Evolutionary conservation across 192 early-diverging fungal genomes (phyloP).

Genomic region (Rhizoclosmatium sp.): DNA sequence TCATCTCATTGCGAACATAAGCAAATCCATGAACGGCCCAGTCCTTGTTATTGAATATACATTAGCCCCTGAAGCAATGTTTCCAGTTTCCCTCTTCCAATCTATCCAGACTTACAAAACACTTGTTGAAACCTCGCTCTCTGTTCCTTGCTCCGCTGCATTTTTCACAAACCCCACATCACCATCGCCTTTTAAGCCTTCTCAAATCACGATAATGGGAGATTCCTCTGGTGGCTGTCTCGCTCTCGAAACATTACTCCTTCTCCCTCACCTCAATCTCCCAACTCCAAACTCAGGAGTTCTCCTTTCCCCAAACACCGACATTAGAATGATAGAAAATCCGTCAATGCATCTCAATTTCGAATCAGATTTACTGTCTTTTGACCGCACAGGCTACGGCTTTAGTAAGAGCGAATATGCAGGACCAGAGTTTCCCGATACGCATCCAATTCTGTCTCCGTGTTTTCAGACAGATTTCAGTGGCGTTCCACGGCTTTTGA

Average conservation of each 20-base stretch:
- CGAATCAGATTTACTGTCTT: constrained; percentile 41
- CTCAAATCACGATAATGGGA: constrained; percentile 27
- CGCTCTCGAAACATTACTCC: constrained; percentile 47
- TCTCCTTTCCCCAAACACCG: constrained; percentile 56
- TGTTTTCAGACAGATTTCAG: constrained; percentile 26
- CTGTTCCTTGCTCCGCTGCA: not conserved
- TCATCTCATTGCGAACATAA: constrained; percentile 34
- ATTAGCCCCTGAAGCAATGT: constrained; percentile 40
- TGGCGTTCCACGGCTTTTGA: constrained; percentile 44
- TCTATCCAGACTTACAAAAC: constrained; percentile 37
- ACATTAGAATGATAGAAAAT: constrained; percentile 1
- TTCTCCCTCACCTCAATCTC: constrained; percentile 55
- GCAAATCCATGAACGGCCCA: not conserved
- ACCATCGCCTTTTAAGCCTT: not conserved
- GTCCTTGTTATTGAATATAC: constrained; percentile 53
- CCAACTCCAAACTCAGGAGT: constrained; percentile 62
- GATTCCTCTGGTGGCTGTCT: constrained; percentile 42
- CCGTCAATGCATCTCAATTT: constrained; percentile 36
- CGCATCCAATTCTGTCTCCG: constrained; percentile 43
- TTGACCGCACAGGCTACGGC: constrained; percentile 38
- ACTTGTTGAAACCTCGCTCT: constrained; percentile 19
- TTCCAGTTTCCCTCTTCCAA: constrained; percentile 47
- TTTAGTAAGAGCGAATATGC: constrained; percentile 42
- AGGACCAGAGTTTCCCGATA: not conserved
- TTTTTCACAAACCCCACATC: not conserved